Evolutionary conservation across 129 eudicot genomes (phyloP).

Genomic region (Tanacetum coccineum): DNA sequence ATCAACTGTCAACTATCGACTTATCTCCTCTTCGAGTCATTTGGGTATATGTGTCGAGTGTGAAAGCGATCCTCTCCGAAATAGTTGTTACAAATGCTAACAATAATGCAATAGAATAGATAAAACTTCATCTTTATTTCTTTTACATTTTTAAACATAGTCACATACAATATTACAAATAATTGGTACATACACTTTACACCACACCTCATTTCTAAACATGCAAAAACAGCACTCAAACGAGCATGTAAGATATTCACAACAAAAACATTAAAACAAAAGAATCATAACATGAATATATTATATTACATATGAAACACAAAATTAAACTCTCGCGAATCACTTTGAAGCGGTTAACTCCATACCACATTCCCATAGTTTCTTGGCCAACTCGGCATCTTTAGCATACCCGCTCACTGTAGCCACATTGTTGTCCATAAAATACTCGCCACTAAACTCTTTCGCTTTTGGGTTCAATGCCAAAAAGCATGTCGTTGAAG

Average conservation of each 20-base stretch:
- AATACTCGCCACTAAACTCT: constrained; percentile 57
- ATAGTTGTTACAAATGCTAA: too few relatives aligned
- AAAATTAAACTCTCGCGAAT: constrained; percentile 1
- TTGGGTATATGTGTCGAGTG: too few relatives aligned
- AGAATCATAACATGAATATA: neutral
- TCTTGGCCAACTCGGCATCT: constrained; percentile 37
- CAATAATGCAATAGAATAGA: too few relatives aligned
- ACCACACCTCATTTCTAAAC: neutral
- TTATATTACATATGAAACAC: constrained; percentile 12
- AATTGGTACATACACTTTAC: constrained; percentile 21
- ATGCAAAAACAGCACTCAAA: constrained; percentile 12
- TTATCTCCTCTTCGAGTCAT: too few relatives aligned
- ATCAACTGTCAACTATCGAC: too few relatives aligned
- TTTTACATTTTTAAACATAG: too few relatives aligned
- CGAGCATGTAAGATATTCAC: constrained; percentile 4
- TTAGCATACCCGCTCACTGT: constrained; percentile 25
- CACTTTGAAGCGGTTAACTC: constrained; percentile 38
- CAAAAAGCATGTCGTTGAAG: constrained; percentile 58
- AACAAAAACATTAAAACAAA: neutral
- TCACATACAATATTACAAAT: constrained; percentile 1
- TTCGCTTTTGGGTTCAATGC: constrained; percentile 41
- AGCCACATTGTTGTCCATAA: constrained; percentile 40
- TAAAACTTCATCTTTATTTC: too few relatives aligned
- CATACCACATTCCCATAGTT: constrained; percentile 43
- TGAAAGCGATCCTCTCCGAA: too few relatives aligned